These are phyloP conservation scores for Hyphopichia buzzinii DNA, from an alignment of 1,139 yeast species.

Conservation along the genomic window DNA sequence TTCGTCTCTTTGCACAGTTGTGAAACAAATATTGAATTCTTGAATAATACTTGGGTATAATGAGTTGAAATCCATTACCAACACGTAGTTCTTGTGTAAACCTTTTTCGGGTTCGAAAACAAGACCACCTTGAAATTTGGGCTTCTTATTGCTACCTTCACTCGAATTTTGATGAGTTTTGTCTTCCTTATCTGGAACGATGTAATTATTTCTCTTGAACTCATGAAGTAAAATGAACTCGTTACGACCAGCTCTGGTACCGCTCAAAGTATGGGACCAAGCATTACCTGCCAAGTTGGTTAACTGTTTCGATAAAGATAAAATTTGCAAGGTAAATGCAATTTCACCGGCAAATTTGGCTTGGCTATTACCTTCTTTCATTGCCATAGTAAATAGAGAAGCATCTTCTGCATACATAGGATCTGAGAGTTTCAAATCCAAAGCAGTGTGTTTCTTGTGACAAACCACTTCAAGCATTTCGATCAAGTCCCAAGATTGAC, in stretches of 20 bases:
- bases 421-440: slow-evolving; percentile 73
- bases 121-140: slow-evolving; percentile 92
- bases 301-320: slow-evolving; percentile 86
- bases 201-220: slow-evolving; percentile 73
- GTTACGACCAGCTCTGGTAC: slow-evolving; percentile 95
- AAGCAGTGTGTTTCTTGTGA: slow-evolving; percentile 55
- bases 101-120: slow-evolving; percentile 98
- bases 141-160: slow-evolving; percentile 64
- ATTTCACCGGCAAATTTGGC: slow-evolving; percentile 75
- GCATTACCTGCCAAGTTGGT: slow-evolving; percentile 96
- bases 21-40: slow-evolving; percentile 94
- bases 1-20: slow-evolving; percentile 79
- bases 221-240: slow-evolving; percentile 93
- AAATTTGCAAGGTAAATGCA: slow-evolving; percentile 78
- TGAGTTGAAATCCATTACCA: slow-evolving; percentile 98
- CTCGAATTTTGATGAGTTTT: slow-evolving; percentile 43
- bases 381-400: slow-evolving; percentile 60
- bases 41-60: slow-evolving; percentile 96
- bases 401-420: slow-evolving; percentile 70
- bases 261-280: slow-evolving; percentile 93
- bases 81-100: slow-evolving; percentile 78
- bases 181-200: slow-evolving; percentile 85
- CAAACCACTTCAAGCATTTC: slow-evolving; percentile 87
- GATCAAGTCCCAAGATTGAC: slow-evolving; percentile 93
- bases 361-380: slow-evolving; percentile 66